phyloP scores from a whole-genome alignment of 2,329 filamentous ascomycete genomes.

The Aspergillus eucalypticola region DNA sequence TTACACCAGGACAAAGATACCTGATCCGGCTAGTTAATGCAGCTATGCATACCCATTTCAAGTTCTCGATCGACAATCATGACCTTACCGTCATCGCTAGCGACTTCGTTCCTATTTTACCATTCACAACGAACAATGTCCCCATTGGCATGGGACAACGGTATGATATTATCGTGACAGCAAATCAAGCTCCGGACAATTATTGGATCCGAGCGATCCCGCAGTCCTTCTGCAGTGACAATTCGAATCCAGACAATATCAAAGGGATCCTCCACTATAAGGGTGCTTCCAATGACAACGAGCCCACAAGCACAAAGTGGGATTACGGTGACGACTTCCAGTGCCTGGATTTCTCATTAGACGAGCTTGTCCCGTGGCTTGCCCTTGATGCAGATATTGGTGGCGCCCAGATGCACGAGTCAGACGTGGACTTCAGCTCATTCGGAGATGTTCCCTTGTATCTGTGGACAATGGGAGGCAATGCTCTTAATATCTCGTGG shows the following conservation, averaged over 20 bases:
- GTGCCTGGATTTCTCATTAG: neutral
- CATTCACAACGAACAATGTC: conserved; percentile 53
- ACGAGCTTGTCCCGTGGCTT: conserved; percentile 4
- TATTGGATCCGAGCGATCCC: conserved; percentile 50
- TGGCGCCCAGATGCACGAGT: neutral
- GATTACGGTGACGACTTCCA: conserved; percentile 27
- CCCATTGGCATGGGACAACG: conserved; percentile 48
- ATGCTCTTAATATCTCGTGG: conserved; percentile 4
- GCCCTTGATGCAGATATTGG: neutral
- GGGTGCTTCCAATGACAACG: conserved; percentile 22
- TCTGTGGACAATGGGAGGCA: conserved; percentile 1
- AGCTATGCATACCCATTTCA: conserved; percentile 28
- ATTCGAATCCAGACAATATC: conserved; percentile 46
- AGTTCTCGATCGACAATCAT: conserved; percentile 56
- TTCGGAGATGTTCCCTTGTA: neutral
- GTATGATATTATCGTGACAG: conserved; percentile 41
- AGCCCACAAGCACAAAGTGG: conserved; percentile 20
- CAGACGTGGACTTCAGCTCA: neutral
- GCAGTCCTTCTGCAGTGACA: conserved; percentile 45
- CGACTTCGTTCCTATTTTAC: conserved; percentile 61
- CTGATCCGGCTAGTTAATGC: conserved; percentile 31
- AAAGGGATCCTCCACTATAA: conserved; percentile 48
- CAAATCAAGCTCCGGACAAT: conserved; percentile 25
- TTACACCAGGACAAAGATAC: conserved; percentile 39
- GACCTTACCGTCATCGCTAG: conserved; percentile 57